Percentiles rank a stretch among this genome's conserved stretches.
Evolutionary conservation across 768 basidiomycete species (phyloP).

Genomic region (Pleurotus pulmonarius): DNA sequence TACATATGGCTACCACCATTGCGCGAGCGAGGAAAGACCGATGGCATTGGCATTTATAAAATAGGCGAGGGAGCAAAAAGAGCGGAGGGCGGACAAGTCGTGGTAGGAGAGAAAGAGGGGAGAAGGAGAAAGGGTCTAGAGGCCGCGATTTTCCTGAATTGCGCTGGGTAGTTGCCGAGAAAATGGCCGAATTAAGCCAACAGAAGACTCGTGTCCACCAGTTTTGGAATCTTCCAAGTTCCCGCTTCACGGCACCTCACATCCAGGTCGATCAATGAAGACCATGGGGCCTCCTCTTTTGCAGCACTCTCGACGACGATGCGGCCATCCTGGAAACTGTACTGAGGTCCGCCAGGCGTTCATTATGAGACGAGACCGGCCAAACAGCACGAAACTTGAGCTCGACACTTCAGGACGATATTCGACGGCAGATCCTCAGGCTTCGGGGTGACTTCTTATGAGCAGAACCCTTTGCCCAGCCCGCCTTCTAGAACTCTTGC

Average conservation of each 20-base stretch:
- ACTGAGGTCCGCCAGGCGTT: too few relatives aligned
- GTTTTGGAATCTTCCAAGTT: not conserved
- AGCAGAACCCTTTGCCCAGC: too few relatives aligned
- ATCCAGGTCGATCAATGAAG: not conserved
- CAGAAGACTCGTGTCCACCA: not conserved
- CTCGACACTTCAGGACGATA: too few relatives aligned
- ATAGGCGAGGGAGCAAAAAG: not conserved
- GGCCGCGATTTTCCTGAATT: not conserved
- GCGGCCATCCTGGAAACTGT: too few relatives aligned
- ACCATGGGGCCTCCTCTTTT: not conserved
- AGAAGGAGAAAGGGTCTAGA: not conserved
- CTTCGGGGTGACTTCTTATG: too few relatives aligned
- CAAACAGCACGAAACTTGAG: too few relatives aligned
- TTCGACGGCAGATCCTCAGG: too few relatives aligned
- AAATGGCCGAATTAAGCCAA: not conserved
- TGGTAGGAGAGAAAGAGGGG: not conserved
- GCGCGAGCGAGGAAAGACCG: conserved; percentile 5
- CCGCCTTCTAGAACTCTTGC: too few relatives aligned
- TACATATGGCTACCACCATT: not conserved
- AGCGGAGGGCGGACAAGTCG: not conserved
- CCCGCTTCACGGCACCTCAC: not conserved
- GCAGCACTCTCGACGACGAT: too few relatives aligned
- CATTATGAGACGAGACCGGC: too few relatives aligned
- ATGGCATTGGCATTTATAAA: conserved; percentile 15
- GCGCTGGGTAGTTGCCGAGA: not conserved